These are phyloP conservation scores for Cercospora citrullina DNA, from an alignment of 2,329 filamentous ascomycete species.

Conservation along the genomic window DNA sequence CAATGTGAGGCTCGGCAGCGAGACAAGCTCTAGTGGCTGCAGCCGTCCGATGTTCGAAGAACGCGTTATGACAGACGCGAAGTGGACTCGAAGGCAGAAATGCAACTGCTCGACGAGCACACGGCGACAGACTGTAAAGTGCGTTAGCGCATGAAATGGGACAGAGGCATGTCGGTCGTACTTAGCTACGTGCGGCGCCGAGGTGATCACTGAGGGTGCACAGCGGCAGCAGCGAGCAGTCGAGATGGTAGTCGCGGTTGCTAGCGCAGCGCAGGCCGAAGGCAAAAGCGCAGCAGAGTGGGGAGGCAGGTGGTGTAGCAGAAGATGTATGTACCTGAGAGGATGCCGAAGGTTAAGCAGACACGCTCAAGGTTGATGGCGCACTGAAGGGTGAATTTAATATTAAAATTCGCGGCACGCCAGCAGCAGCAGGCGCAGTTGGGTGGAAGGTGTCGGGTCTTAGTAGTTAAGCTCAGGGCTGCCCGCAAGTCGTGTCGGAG, in stretches of 20 bases:
- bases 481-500: conserved; percentile 16
- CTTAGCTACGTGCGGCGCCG: background rate
- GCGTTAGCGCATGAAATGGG: conserved; percentile 10
- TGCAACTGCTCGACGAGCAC: background rate
- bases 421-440: conserved; percentile 15
- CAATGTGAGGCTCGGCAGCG: background rate
- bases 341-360: conserved; percentile 28
- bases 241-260: conserved; percentile 9
- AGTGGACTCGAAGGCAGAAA: background rate
- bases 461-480: conserved; percentile 14
- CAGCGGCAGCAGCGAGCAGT: background rate
- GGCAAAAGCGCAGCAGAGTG: conserved; percentile 3
- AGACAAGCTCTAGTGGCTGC: background rate
- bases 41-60: background rate
- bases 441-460: conserved; percentile 11
- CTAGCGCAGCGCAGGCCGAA: conserved; percentile 19
- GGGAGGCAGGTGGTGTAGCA: conserved; percentile 17
- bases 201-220: conserved; percentile 3
- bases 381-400: conserved; percentile 27
- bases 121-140: conserved; percentile 6
- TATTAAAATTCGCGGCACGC: conserved; percentile 19
- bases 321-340: conserved; percentile 28
- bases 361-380: conserved; percentile 32
- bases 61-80: background rate
- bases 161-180: background rate